Percentiles rank a stretch among this genome's conserved stretches.
These are phyloP conservation scores for Sonneratia caseolaris DNA, from an alignment of 345 rosid genomes.

Conservation along the genomic window DNA sequence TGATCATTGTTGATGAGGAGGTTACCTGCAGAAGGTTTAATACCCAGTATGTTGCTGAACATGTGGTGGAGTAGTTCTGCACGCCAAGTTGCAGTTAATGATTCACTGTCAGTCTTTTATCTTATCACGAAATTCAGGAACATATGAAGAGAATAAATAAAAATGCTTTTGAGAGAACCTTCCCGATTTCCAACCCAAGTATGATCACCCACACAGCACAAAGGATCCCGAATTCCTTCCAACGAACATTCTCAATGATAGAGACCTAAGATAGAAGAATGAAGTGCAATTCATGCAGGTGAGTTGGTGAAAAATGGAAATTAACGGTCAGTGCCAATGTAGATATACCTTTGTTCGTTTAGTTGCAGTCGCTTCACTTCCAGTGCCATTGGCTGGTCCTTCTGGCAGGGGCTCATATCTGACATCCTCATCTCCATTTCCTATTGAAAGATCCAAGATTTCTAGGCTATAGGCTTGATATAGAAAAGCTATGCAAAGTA, in stretches of 20 bases:
- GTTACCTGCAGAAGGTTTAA: constrained; percentile 27
- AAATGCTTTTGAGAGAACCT: constrained; percentile 13
- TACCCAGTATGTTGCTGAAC: constrained; percentile 31
- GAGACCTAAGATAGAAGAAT: constrained; percentile 16
- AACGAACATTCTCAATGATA: constrained; percentile 26
- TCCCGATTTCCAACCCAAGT: constrained; percentile 24
- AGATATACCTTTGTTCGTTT: constrained; percentile 15
- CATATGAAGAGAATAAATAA: not conserved
- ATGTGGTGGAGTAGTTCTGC: constrained; percentile 31
- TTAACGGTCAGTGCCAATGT: constrained; percentile 1
- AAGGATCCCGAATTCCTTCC: constrained; percentile 31
- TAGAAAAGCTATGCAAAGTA: not conserved
- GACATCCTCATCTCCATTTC: constrained; percentile 17
- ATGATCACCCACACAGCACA: constrained; percentile 21
- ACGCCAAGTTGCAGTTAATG: not conserved
- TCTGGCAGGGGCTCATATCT: constrained; percentile 23
- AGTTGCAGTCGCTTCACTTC: constrained; percentile 7
- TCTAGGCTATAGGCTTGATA: not conserved
- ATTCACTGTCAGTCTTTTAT: not conserved
- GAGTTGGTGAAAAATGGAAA: not conserved
- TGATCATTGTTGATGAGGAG: not conserved
- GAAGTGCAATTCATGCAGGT: constrained; percentile 1
- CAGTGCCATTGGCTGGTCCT: constrained; percentile 11
- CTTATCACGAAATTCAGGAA: not conserved
- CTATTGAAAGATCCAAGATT: constrained; percentile 10